Evolutionary conservation across 2,329 filamentous ascomycete species (phyloP), one percentile per base, ranked within the genome.

Genomic region (Harringtonia aguacate): DNA sequence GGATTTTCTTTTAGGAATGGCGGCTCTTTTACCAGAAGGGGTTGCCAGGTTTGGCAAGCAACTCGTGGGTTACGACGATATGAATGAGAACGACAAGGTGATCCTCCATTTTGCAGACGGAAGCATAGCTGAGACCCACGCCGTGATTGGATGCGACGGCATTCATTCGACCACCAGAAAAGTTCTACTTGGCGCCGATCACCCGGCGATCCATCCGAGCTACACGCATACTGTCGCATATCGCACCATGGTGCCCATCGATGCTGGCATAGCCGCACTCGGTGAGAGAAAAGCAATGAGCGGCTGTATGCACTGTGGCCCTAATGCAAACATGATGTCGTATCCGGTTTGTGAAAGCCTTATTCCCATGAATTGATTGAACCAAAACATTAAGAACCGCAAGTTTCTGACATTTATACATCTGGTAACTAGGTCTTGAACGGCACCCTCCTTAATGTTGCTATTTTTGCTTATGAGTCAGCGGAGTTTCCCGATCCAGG

Each of bases 151-250:
- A 9, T 79, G 75, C 54, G 79, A 84, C 57, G 79, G 79, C 1
- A 78, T 83, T 54, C 76, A 76, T 53, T 77, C 73, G 2, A 60
- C 63, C 5, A 65, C 72, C 3, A 64, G 79, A 8, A 55, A 68
- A 24, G 57, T 82, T 5, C 59, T 81, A 3, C 72, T 71, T 1
- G 55, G 64, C 3, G 56, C 61, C 18, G 58, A 67, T 46, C 15
- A 36, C 20, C 40, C 40, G 13, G 28, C 39, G 12, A 34, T 18
- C 31, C 13, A 10, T 2, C 64, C 68, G 0, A 55, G 61, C 3
- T 83, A 76, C 54, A 71, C 68, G 1, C 64, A 71, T 22, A 77
- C 78, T 48, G 75, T 75, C 56, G 78, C 73, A 21, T 84, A 79
- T 57, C 68, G 80, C 14, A 14, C 74, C 0, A 56, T 84, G 4